Evolutionary conservation across 306 rosid species (phyloP), one percentile per base, ranked within the genome.

Genomic region (Cercis canadensis): DNA sequence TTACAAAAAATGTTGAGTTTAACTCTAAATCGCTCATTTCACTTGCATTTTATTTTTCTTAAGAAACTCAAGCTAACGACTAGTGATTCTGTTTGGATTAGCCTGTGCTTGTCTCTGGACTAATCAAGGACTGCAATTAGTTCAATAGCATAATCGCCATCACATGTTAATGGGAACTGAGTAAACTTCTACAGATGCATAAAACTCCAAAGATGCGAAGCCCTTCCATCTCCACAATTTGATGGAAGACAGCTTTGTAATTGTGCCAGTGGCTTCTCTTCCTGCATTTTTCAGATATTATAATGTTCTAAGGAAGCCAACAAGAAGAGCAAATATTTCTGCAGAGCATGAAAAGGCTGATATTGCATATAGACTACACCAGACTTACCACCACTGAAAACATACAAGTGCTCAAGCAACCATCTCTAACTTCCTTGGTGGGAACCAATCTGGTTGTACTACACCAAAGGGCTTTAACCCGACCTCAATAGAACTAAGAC

Each of bases 301-400:
- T 31, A 37, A n/a, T n/a, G 15, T 59, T 15, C 10, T 36, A 36
- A 17, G 13, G 59, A 66, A 51, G 72, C 47, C 60, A 36, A 51
- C 9, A 36, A 34, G 34, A 65, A 14, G 29, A 24, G 29, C 37
- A 17, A 4, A 17, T 34, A 34, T 6, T 41, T 36, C 6, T 10
- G 11, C 44, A 31, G 31, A 29, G 40, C 31, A 13, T 12, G 16
- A 47, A 47, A 65, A 15, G 7, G 12, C 10, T 8, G 33, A 64
- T 8, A 13, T 29, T 19, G 29, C 19, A 46, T 17, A 17, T 47
- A 36, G 8, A 11, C 36, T 18, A 13, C 56, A 13, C 62, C 37
- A 54, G 59, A 54, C 14, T 21, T 24, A 1, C 16, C 11, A 39
- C 9, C 14, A 63, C 39, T 24, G 12, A 47, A 14, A 45, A 13